Evolutionary conservation across 2,329 filamentous ascomycete species (phyloP).

Genomic region (Chaetomiaceae sp.): DNA sequence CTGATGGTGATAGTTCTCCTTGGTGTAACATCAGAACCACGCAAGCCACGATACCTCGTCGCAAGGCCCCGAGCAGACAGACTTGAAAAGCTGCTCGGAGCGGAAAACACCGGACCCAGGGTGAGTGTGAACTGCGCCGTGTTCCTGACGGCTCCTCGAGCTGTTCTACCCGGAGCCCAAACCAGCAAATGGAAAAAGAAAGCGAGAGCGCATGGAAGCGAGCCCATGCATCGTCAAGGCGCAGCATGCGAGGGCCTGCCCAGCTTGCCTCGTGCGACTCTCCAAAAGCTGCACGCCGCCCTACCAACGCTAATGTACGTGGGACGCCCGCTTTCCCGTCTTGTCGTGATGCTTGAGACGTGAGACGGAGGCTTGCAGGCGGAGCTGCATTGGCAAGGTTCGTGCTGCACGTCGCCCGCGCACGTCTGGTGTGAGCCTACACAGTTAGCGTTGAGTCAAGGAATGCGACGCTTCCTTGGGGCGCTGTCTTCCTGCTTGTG

Average conservation of each 20-base stretch:
- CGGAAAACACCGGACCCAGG: background rate
- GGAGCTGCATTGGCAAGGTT: slow-evolving; percentile 8
- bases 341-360: slow-evolving; percentile 10
- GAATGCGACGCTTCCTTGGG: no score
- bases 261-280: slow-evolving; percentile 1
- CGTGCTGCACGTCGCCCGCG: background rate
- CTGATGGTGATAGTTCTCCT: no score
- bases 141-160: background rate
- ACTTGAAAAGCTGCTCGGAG: no score
- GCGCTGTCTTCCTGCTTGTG: no score
- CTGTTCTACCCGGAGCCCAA: background rate
- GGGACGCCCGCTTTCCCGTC: slow-evolving; percentile 8
- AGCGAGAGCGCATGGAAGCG: slow-evolving; percentile 5
- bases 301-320: background rate
- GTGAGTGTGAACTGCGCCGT: background rate
- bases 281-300: background rate
- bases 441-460: no score
- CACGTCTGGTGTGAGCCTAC: slow-evolving; percentile 8
- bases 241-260: slow-evolving; percentile 2
- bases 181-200: background rate
- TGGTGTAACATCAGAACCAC: background rate
- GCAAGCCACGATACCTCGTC: no score
- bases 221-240: slow-evolving; percentile 5
- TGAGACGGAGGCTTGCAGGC: slow-evolving; percentile 15
- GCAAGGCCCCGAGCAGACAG: no score